Conservation (phyloP, 441 rosid species). For the Eruca vesicaria region DNA sequence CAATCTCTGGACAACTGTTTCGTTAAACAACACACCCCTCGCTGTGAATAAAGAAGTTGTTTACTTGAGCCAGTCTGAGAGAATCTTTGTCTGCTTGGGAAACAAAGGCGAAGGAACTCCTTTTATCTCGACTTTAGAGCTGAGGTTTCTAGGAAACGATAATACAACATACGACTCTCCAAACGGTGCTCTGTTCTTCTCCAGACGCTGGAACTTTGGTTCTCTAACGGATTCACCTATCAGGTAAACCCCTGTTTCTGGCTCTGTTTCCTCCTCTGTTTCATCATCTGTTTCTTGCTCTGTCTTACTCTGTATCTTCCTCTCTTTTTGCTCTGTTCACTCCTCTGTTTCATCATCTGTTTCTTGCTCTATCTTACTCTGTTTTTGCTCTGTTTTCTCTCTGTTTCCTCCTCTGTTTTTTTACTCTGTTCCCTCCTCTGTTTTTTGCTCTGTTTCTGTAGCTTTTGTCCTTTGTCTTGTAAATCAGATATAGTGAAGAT, state of each 20-base stretch:
- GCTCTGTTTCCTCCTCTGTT: not conserved
- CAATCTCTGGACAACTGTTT: slow-evolving; percentile 41
- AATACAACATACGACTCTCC: slow-evolving; percentile 37
- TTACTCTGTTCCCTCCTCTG: not conserved
- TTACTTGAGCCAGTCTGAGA: slow-evolving; percentile 33
- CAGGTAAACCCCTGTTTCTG: slow-evolving; percentile 20
- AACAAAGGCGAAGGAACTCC: slow-evolving; percentile 55
- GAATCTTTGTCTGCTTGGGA: slow-evolving; percentile 46
- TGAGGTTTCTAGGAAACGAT: slow-evolving; percentile 39
- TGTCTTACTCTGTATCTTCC: too few species aligned
- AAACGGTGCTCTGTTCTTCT: slow-evolving; percentile 33
- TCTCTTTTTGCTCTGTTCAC: too few species aligned
- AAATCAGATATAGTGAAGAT: slow-evolving; percentile 20
- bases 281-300: not conserved
- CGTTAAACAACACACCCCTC: slow-evolving; percentile 31
- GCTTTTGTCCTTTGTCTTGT: not conserved
- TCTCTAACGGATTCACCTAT: slow-evolving; percentile 4
- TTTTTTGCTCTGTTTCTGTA: not conserved
- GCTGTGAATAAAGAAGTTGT: slow-evolving; percentile 42
- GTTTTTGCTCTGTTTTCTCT: too few species aligned
- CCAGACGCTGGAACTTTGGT: slow-evolving; percentile 32
- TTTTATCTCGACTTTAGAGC: slow-evolving; percentile 55
- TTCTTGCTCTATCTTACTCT: too few species aligned
- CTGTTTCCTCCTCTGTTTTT: too few species aligned
- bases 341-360: too few species aligned